A percentile compares a stretch with the other conserved stretches of the same genome.
Evolutionary conservation across 2,329 filamentous ascomycete species (phyloP).

Genomic region (Colletotrichum lindemuthianum): DNA sequence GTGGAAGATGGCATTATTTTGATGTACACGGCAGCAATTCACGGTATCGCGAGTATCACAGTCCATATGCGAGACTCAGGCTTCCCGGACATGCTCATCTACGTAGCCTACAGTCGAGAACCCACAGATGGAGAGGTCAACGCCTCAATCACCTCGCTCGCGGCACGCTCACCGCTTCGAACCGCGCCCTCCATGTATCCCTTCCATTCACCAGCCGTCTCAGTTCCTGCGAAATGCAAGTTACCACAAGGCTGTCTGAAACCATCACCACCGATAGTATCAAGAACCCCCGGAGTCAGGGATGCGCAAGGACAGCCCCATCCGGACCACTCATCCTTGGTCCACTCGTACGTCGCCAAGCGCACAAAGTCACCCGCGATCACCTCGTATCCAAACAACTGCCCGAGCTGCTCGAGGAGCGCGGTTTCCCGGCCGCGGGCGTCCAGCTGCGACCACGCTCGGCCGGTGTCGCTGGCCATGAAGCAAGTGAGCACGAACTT

Average conservation of each 20-base stretch:
- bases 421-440: constrained; percentile 36
- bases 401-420: constrained; percentile 42
- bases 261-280: constrained; percentile 42
- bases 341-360: constrained; percentile 50
- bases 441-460: constrained; percentile 43
- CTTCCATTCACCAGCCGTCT: constrained; percentile 62
- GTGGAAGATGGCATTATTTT: constrained; percentile 6
- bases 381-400: constrained; percentile 37
- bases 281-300: constrained; percentile 50
- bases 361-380: constrained; percentile 42
- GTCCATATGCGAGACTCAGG: too few species aligned
- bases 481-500: constrained; percentile 53
- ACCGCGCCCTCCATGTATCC: constrained; percentile 70
- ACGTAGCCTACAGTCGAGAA: neutral
- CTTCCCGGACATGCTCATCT: too few species aligned
- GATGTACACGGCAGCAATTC: neutral
- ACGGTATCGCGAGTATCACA: too few species aligned
- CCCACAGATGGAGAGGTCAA: neutral
- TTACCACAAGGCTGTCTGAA: constrained; percentile 50
- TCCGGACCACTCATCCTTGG: constrained; percentile 49
- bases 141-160: constrained; percentile 50
- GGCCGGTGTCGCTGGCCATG: constrained; percentile 48
- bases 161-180: constrained; percentile 57
- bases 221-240: constrained; percentile 60
- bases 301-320: constrained; percentile 52